Base-by-base conservation (phyloP, 2,329 filamentous ascomycete species). In the Fusarium sp. region DNA sequence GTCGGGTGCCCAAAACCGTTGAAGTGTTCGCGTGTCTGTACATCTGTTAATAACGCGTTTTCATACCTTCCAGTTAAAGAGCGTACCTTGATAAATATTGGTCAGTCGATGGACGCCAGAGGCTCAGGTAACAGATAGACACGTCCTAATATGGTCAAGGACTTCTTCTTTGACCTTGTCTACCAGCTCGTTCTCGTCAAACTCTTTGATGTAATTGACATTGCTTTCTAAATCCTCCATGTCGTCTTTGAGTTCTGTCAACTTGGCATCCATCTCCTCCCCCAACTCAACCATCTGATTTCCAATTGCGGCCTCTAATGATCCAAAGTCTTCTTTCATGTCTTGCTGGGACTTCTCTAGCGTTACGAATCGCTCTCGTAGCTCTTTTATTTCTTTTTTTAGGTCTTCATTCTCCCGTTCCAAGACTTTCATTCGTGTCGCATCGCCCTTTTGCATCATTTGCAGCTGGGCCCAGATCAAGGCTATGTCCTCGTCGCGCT, bases 391-490 rank as follows among this genome's bases (percentile, higher is more conserved):
- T 32, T 56, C 53, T 9, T 56, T 35, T 15, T 6, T 36, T 1
- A 57, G 53, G 13, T 56, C 51, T 13, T 49, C 29, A 13, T 56
- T 56, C 10, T 56, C 49, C 14, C 33, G 25, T 8, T 35, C n/a
- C 0, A 57, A 35, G 2, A 10, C 53, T 8, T 31, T 25, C 2
- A 48, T 39, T 41, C 48, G 49, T 10, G 11, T 15, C 4, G 9
- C 21, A 3, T 57, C 23, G 3, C 32, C 17, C 7, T n/a, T 6
- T 37, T 49, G 43, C 15, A 55, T 56, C 5, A 19, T 49, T 6
- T 42, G 25, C 10, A 57, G 14, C 9, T 56, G 44, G 3, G 51
- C 51, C 53, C 53, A 57, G 1, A 57, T 57, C 7, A 57, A 10
- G 7, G 53, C 53, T 2, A 56, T 56, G 7, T 57, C 51, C 10